Base-by-base conservation (phyloP, 139 green algal genomes). In the Eudorina sp. region DNA sequence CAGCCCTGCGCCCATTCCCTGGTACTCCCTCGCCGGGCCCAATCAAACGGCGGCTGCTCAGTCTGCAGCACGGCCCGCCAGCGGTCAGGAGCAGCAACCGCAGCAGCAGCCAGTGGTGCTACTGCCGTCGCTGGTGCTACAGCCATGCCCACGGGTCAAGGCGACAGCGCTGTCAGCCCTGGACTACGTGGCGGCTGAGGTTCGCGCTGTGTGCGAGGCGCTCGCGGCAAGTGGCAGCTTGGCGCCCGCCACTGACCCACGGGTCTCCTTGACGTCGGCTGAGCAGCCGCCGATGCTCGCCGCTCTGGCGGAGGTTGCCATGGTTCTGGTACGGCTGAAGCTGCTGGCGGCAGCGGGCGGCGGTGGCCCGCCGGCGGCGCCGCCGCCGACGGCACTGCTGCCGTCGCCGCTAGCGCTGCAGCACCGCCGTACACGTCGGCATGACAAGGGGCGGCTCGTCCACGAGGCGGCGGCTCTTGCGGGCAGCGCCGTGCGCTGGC, bases 281-380 rank as follows among this genome's bases (percentile, higher is more conserved):
- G 64, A 3, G 68, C 34, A 5, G 53, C 29, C 34, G 77, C 4
- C 36, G 51, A 8, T 21, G 31, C 21, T 53, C 3, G 55, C 38
- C 23, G 36, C 58, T 27, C 77, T 84, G 53, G 77, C 77, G 19
- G 77, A 72, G 36, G 77, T 84, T 34, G 76, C 36, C 29, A 53
- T 69, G 14, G 25, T 46, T 40, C 73, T 84, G 40, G 36, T n/a
- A 36, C 62, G 46, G 29, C 62, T 80, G 64, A 46, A 51, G 85
- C 46, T 81, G 85, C 51, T 62, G 53, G 58, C 36, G 14, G 85
- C 38, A 25, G 75, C 64, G n/a, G n/a, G n/a, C n/a, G n/a, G n/a
- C n/a, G n/a, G n/a, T n/a, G n/a, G n/a, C n/a, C n/a, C n/a, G n/a
- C n/a, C n/a, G n/a, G n/a, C n/a, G n/a, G n/a, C n/a, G 21, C 36